Base-by-base conservation (phyloP, 2,329 filamentous ascomycete genomes). In the Polytolypa hystricis region DNA sequence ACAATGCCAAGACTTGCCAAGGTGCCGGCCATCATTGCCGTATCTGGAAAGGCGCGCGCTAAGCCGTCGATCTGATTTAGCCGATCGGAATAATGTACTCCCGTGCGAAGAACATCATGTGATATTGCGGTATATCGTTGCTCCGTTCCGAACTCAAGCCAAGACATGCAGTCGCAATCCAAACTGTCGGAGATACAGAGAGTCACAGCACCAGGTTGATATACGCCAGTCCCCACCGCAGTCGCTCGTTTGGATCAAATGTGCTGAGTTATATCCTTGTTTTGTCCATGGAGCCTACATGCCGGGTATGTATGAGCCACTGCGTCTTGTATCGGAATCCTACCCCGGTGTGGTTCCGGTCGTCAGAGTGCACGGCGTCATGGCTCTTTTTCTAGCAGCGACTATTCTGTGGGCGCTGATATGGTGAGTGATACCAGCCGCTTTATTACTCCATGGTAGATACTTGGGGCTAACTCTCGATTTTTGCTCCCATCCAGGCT, bases 401-500 rank as follows among this genome's bases (percentile, higher is more conserved):
- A 60, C 62, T 39, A 68, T 69, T 35, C 52, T 69, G 18, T 65
- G 64, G 58, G 65, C 67, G 20, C 53, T 69, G 50, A 59, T 62
- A 47, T 70, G 67, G 67, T 69, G 44, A 50, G 57, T 48, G 21
- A 29, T n/a, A n/a, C n/a, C n/a, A n/a, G n/a, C n/a, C n/a, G n/a
- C 12, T 9, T 29, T 32, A 26, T 8, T 20, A n/a, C 5, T 12
- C 12, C 8, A 11, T n/a, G 28, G 28, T 9, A 16, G 14, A 5
- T 12, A 9, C 14, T n/a, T 5, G 14, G 11, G n/a, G 19, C 17
- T 19, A 18, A 25, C 15, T 10, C 21, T 21, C 14, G 16, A 14
- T 20, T 35, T 9, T 33, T 25, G 17, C 20, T 29, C 38, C 19
- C 12, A 5, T 16, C 21, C 46, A 91, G 84, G 85, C 73, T 94